phyloP scores from a whole-genome alignment of 202 grass and related monocot genomes.

The Panicum virgatum region DNA sequence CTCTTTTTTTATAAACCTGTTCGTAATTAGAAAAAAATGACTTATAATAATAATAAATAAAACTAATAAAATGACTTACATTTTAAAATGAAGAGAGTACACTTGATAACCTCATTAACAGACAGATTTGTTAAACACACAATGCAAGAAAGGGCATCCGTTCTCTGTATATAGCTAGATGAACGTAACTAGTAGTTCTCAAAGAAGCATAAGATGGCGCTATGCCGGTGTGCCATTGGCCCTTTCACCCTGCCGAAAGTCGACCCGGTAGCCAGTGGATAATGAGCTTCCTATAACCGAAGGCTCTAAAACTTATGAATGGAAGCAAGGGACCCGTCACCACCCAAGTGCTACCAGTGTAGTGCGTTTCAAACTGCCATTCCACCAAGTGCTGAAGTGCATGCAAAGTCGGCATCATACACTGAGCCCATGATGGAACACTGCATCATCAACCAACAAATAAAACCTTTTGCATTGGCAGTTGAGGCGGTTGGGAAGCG shows the following conservation, averaged over 20 bases:
- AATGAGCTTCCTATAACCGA: background rate
- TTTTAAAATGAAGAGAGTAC: no score
- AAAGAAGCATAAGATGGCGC: background rate
- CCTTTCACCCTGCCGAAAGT: background rate
- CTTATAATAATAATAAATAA: no score
- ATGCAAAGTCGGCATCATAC: background rate
- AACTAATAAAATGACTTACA: no score
- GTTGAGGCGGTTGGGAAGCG: background rate
- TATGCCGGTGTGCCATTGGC: background rate
- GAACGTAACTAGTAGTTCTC: no score
- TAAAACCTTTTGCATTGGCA: background rate
- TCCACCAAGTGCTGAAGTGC: background rate
- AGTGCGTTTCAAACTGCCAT: background rate
- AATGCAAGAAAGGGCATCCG: no score
- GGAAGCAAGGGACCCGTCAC: background rate
- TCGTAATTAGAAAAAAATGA: no score
- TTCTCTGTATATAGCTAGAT: no score
- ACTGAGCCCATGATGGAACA: background rate
- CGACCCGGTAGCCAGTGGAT: background rate
- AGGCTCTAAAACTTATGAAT: background rate
- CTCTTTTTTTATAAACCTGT: no score
- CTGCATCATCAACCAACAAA: background rate
- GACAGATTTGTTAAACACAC: no score
- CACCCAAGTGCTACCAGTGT: no score
- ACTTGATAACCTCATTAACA: no score